Percentiles rank a stretch among this genome's conserved stretches.
phyloP scores from a whole-genome alignment of 78 protist genomes.

The Cavenderia fasciculata region DNA sequence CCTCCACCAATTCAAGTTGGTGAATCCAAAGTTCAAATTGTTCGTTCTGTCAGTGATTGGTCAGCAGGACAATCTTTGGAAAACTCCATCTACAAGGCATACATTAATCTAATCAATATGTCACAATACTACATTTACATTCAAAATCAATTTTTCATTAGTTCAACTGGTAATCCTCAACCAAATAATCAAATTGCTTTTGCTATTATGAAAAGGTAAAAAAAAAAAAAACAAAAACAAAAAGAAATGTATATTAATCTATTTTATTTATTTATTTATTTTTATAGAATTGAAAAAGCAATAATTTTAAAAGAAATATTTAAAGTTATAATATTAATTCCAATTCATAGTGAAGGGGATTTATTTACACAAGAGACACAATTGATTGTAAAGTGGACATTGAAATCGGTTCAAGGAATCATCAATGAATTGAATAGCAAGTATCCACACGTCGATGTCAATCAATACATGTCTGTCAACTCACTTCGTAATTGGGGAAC shows the following conservation, averaged over 20 bases:
- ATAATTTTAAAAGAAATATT: constrained; percentile 30
- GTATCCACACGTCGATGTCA: constrained; percentile 51
- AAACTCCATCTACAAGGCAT: constrained; percentile 77
- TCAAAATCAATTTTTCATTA: constrained; percentile 75
- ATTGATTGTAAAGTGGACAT: constrained; percentile 49
- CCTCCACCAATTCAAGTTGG: constrained; percentile 10
- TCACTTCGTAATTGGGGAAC: constrained; percentile 46
- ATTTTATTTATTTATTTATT: background rate
- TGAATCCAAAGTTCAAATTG: constrained; percentile 61
- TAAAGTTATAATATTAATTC: constrained; percentile 26
- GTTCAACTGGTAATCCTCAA: constrained; percentile 23
- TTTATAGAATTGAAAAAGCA: constrained; percentile 57
- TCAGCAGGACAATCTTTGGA: constrained; percentile 76
- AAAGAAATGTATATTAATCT: background rate
- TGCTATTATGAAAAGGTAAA: constrained; percentile 33
- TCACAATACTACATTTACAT: constrained; percentile 80
- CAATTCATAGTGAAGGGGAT: constrained; percentile 71
- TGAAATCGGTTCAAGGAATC: constrained; percentile 48
- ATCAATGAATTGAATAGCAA: constrained; percentile 22
- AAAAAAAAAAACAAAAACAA: no score
- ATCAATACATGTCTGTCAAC: constrained; percentile 35
- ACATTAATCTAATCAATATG: constrained; percentile 51
- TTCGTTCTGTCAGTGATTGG: constrained; percentile 79
- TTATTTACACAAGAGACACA: constrained; percentile 36
- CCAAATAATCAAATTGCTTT: constrained; percentile 69